Percentiles rank a stretch among this genome's conserved stretches.
Evolutionary conservation across 805 yeast species (phyloP).

Genomic region (Osmozyma mogii): DNA sequence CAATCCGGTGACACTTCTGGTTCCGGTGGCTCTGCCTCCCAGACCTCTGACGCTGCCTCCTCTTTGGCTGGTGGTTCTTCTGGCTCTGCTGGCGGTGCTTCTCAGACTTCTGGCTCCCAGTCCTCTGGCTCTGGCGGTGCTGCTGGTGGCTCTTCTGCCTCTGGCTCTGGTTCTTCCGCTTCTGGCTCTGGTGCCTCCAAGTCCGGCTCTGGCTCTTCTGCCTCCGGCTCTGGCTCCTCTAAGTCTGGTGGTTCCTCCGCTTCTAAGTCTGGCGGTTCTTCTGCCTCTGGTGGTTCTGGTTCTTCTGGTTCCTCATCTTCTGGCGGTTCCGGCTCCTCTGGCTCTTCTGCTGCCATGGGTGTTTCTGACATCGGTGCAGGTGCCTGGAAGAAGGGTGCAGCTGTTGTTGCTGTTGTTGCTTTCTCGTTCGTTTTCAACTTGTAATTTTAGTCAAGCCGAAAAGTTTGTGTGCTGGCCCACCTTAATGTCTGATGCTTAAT

Average conservation of each 20-base stretch:
- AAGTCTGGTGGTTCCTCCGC: slow-evolving; percentile 10
- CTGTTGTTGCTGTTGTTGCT: slow-evolving; percentile 30
- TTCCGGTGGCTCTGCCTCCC: slow-evolving; percentile 4
- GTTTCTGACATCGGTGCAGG: slow-evolving; percentile 13
- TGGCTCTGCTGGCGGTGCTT: slow-evolving; percentile 2
- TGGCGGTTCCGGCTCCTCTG: slow-evolving; percentile 5
- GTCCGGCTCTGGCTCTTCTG: slow-evolving; percentile 3
- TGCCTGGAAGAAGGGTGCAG: slow-evolving; percentile 31
- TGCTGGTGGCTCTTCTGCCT: slow-evolving; percentile 5
- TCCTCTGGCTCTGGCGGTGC: neutral
- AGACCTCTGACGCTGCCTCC: slow-evolving; percentile 5
- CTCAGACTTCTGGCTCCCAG: neutral
- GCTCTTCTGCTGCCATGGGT: slow-evolving; percentile 10
- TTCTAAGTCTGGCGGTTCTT: slow-evolving; percentile 5
- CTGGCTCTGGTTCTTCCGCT: slow-evolving; percentile 2
- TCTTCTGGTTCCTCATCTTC: slow-evolving; percentile 2
- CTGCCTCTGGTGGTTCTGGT: slow-evolving; percentile 5
- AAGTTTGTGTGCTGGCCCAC: too few relatives aligned
- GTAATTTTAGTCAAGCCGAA: neutral
- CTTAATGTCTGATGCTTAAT: too few relatives aligned
- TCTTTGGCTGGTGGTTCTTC: slow-evolving; percentile 4
- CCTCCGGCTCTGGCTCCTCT: slow-evolving; percentile 7
- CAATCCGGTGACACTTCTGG: slow-evolving; percentile 10
- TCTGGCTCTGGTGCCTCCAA: slow-evolving; percentile 6
- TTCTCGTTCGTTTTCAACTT: slow-evolving; percentile 26